Conservation (phyloP, 2,329 filamentous ascomycete genomes). For the Calonectria naviculata region DNA sequence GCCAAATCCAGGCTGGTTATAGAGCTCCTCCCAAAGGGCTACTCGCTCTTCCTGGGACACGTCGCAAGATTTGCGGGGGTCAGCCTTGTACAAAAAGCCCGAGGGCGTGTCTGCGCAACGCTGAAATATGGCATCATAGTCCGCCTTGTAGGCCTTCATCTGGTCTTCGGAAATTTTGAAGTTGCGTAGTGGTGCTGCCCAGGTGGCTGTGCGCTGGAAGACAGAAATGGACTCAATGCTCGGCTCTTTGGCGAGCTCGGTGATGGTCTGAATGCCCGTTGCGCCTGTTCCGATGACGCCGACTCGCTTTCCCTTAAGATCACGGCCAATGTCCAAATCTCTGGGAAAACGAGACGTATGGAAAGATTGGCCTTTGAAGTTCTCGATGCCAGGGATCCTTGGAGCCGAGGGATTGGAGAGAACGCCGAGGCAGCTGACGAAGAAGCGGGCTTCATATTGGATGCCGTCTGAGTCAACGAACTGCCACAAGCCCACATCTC, state of each 20-base stretch:
- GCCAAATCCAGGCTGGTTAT: conserved; percentile 19
- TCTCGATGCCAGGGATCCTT: conserved; percentile 19
- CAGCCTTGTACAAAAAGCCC: conserved; percentile 26
- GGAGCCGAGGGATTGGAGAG: conserved; percentile 26
- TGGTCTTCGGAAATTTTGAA: conserved; percentile 18
- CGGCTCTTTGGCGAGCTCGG: conserved; percentile 29
- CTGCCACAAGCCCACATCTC: neutral
- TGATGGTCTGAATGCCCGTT: conserved; percentile 32
- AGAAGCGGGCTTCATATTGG: conserved; percentile 11
- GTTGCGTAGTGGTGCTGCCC: conserved; percentile 37
- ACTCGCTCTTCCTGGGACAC: conserved; percentile 18
- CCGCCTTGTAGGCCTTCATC: conserved; percentile 20
- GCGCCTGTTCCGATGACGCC: conserved; percentile 30
- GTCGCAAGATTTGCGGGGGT: conserved; percentile 29
- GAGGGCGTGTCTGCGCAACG: conserved; percentile 14
- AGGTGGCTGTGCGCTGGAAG: conserved; percentile 44
- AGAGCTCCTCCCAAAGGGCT: conserved; percentile 26
- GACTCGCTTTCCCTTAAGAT: conserved; percentile 25
- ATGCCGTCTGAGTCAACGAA: neutral
- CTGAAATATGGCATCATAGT: conserved; percentile 25
- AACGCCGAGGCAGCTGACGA: conserved; percentile 27
- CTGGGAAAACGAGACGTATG: conserved; percentile 31
- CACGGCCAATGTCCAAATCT: neutral
- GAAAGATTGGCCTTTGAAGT: conserved; percentile 18
- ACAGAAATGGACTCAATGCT: conserved; percentile 46